A percentile compares a stretch with the other conserved stretches of the same genome.
phyloP scores from a whole-genome alignment of 2,329 filamentous ascomycete species.

The Fusarium falciforme region DNA sequence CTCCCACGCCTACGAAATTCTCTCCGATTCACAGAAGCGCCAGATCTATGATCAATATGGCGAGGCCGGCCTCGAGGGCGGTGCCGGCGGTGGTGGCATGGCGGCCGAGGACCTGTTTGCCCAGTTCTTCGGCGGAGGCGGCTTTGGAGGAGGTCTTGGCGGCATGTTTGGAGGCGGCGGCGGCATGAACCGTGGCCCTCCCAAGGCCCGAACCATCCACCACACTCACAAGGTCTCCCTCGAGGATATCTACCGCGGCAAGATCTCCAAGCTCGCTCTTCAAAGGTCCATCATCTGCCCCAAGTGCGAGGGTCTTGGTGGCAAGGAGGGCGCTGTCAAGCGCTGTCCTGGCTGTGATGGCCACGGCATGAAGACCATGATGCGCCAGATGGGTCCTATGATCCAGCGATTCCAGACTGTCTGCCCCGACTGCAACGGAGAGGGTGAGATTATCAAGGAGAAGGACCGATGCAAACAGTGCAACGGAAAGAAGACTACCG shows the following conservation, averaged over 20 bases:
- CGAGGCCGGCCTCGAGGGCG: conserved; percentile 94
- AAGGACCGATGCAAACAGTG: conserved; percentile 98
- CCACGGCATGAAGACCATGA: conserved; percentile 99
- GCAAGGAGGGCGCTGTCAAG: conserved; percentile 98
- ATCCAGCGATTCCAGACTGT: conserved; percentile 99
- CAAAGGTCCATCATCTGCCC: conserved; percentile 98
- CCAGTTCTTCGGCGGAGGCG: conserved; percentile 87
- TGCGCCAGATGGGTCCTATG: conserved; percentile 99
- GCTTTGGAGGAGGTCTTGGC: conserved; percentile 67
- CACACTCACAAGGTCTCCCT: conserved; percentile 98
- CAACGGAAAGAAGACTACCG: conserved; percentile 95
- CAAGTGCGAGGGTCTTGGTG: conserved; percentile 92
- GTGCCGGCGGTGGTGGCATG: conserved; percentile 84
- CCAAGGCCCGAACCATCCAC: conserved; percentile 93
- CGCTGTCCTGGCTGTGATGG: conserved; percentile 92
- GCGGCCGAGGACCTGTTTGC: conserved; percentile 96
- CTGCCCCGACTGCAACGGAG: conserved; percentile 97
- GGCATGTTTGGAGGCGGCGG: conserved; percentile 77
- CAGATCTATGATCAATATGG: conserved; percentile 96
- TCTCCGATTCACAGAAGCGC: conserved; percentile 93
- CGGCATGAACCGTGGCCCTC: conserved; percentile 79
- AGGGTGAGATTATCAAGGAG: conserved; percentile 95
- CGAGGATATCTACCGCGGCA: conserved; percentile 97
- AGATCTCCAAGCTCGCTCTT: conserved; percentile 95
- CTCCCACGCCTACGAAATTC: conserved; percentile 93